These are phyloP conservation scores for Pyricularia sp. DNA, from an alignment of 2,329 filamentous ascomycete species.

Conservation along the genomic window DNA sequence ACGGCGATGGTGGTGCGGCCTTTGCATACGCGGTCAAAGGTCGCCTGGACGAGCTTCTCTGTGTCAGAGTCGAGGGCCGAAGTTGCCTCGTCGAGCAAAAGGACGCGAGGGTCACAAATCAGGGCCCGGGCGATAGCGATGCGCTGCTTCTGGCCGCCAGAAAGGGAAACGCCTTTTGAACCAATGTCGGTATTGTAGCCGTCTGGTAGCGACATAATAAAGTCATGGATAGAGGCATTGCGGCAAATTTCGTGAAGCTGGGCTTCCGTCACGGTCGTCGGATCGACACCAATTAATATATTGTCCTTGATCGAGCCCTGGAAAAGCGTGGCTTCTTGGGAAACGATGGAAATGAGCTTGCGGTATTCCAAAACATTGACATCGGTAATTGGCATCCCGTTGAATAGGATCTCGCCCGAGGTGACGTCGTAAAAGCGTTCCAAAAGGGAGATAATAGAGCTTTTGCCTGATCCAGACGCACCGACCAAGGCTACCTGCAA, in stretches of 20 bases:
- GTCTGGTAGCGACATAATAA: slow-evolving; percentile 56
- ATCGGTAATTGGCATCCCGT: slow-evolving; percentile 47
- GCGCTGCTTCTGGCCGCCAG: too few species aligned
- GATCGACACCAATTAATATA: slow-evolving; percentile 53
- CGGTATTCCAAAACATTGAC: slow-evolving; percentile 56
- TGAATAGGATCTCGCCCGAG: slow-evolving; percentile 54
- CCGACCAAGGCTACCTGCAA: slow-evolving; percentile 52
- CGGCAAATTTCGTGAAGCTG: slow-evolving; percentile 42
- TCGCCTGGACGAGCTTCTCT: slow-evolving; percentile 51
- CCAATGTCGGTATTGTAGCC: slow-evolving; percentile 62
- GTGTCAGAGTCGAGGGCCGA: slow-evolving; percentile 50
- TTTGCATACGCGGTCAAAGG: slow-evolving; percentile 53
- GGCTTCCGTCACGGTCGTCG: slow-evolving; percentile 40
- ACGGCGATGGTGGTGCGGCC: slow-evolving; percentile 63
- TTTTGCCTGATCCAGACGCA: slow-evolving; percentile 59
- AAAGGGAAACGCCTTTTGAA: slow-evolving; percentile 54
- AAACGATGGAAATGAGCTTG: slow-evolving; percentile 57
- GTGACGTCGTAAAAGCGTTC: slow-evolving; percentile 64
- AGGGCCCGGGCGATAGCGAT: too few species aligned
- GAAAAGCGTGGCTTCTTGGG: slow-evolving; percentile 67
- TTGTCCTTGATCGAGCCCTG: slow-evolving; percentile 62
- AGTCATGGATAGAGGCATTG: slow-evolving; percentile 61
- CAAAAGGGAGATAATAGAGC: slow-evolving; percentile 56
- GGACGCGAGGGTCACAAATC: slow-evolving; percentile 38
- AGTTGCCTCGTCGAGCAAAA: slow-evolving; percentile 52